Conservation (phyloP, 768 basidiomycete species). For the Nidula microcarpa region DNA sequence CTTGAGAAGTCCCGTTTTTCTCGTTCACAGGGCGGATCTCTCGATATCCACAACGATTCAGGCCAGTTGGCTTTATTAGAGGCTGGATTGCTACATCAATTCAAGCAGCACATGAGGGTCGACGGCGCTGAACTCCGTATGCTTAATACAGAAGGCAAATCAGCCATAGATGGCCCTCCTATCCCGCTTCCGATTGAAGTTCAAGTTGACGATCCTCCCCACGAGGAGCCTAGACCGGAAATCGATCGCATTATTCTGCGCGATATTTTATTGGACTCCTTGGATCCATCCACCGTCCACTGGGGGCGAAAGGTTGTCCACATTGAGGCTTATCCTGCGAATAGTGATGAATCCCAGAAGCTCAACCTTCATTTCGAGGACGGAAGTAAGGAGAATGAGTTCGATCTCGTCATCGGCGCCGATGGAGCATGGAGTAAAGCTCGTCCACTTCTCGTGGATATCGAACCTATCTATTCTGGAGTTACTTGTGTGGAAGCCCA, state of each 20-base stretch:
- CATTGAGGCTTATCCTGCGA: neutral
- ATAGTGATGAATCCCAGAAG: constrained; percentile 1
- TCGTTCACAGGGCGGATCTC: constrained; percentile 19
- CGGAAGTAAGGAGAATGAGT: constrained; percentile 3
- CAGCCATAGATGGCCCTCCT: constrained; percentile 4
- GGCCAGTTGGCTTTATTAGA: constrained; percentile 17
- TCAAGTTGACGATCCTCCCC: neutral
- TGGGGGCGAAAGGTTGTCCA: constrained; percentile 15
- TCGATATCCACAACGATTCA: constrained; percentile 20
- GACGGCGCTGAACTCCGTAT: constrained; percentile 12
- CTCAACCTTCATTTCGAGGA: constrained; percentile 9
- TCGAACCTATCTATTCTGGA: constrained; percentile 27
- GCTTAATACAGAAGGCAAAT: constrained; percentile 8
- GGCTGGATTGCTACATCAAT: constrained; percentile 17
- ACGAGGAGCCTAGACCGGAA: constrained; percentile 11
- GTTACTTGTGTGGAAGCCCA: constrained; percentile 13
- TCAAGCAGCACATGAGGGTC: constrained; percentile 12
- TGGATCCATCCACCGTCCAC: constrained; percentile 12
- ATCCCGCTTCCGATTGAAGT: neutral
- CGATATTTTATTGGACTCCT: constrained; percentile 17
- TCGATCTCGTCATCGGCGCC: constrained; percentile 19
- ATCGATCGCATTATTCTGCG: constrained; percentile 18
- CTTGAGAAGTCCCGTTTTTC: constrained; percentile 13
- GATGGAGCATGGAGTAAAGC: constrained; percentile 35
- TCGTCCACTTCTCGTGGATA: constrained; percentile 23